Percentiles rank a stretch among this genome's conserved stretches.
Evolutionary conservation across 2,329 filamentous ascomycete genomes (phyloP).

Genomic region (Waltergamsia citrina): DNA sequence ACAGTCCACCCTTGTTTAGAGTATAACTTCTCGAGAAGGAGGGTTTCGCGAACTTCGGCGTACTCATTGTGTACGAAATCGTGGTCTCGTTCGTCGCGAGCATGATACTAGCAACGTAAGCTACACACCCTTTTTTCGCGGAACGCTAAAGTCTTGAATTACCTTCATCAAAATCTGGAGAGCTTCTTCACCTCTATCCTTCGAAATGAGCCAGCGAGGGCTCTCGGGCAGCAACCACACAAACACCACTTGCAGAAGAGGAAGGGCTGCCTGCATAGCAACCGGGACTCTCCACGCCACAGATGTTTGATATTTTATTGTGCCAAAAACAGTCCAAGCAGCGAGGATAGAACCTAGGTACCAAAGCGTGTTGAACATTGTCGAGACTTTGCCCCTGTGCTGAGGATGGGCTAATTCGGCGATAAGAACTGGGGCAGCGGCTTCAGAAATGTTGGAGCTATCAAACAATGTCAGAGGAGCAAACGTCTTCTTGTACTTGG

Average conservation of each 20-base stretch:
- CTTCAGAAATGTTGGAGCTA: slow-evolving; percentile 6
- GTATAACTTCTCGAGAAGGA: slow-evolving; percentile 3
- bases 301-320: background rate
- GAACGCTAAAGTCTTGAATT: background rate
- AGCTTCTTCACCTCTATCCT: slow-evolving; percentile 4
- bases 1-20: slow-evolving; percentile 2
- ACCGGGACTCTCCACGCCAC: slow-evolving; percentile 1
- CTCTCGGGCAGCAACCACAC: slow-evolving; percentile 25
- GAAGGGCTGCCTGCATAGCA: slow-evolving; percentile 1
- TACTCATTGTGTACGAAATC: slow-evolving; percentile 9
- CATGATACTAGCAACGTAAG: slow-evolving; percentile 9
- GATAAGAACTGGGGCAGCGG: slow-evolving; percentile 7
- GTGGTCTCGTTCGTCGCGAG: slow-evolving; percentile 6
- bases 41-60: slow-evolving; percentile 9
- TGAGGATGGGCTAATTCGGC: slow-evolving; percentile 6
- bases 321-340: slow-evolving; percentile 10
- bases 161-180: slow-evolving; percentile 3
- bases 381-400: slow-evolving; percentile 4
- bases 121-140: no score
- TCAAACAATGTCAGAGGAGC: no score
- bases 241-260: background rate
- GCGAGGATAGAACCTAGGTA: slow-evolving; percentile 9
- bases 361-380: slow-evolving; percentile 6
- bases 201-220: slow-evolving; percentile 30
- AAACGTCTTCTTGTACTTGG: no score